These are phyloP conservation scores for Margaritispora aquatica DNA, from an alignment of 495 filamentous ascomycete species.

Conservation along the genomic window DNA sequence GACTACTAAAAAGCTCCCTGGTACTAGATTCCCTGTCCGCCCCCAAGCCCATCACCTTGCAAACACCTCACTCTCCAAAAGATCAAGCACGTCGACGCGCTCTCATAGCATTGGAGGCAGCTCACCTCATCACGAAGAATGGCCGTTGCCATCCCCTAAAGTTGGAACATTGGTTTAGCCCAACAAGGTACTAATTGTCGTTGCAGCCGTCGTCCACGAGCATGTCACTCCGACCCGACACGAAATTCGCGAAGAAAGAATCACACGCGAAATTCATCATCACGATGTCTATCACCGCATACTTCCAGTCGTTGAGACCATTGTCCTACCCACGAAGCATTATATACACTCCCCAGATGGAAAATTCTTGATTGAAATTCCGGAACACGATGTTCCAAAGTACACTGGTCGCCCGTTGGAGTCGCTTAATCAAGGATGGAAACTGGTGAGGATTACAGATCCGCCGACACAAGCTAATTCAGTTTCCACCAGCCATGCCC, in stretches of 20 bases:
- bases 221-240: conserved; percentile 37
- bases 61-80: neutral
- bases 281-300: conserved; percentile 47
- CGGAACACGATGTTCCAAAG: conserved; percentile 5
- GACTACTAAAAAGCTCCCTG: conserved; percentile 16
- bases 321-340: conserved; percentile 22
- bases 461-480: neutral
- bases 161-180: conserved; percentile 4
- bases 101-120: neutral
- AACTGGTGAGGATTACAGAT: neutral
- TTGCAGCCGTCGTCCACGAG: conserved; percentile 48
- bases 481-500: neutral
- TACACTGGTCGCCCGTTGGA: neutral
- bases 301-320: conserved; percentile 38
- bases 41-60: neutral
- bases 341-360: conserved; percentile 15
- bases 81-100: neutral
- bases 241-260: conserved; percentile 41
- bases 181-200: conserved; percentile 9
- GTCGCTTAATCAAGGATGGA: neutral
- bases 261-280: conserved; percentile 50
- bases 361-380: conserved; percentile 19
- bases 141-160: conserved; percentile 2
- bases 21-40: conserved; percentile 12
- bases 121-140: conserved; percentile 9